Base-by-base conservation (phyloP, 2,329 filamentous ascomycete genomes). In the Mollisia scopiformis region DNA sequence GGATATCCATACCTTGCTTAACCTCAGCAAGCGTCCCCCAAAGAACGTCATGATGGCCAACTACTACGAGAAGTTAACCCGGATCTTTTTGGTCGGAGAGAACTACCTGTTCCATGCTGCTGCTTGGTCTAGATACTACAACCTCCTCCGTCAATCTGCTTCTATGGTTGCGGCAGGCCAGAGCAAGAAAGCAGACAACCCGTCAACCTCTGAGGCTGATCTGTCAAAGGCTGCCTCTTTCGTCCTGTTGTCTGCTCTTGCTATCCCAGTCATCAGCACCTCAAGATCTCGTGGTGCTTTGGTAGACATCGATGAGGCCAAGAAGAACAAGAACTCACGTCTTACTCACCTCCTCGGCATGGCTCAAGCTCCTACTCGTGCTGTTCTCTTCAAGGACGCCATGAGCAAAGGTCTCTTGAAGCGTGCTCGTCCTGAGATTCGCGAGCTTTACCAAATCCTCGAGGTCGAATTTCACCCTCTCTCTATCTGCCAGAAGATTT, bases 11-110 rank as follows among this genome's bases (percentile, higher is more conserved):
- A 98, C 93, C 55, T 87, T 99, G 58, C 88, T 99, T 69, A 98
- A 90, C 81, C 85, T 98, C 70, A 98, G 94, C 89, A 98, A 98
- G 86, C 91, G 95, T 58, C 93, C 93, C 39, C 90, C 95, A 57
- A 98, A 98, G 89, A 97, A 97, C 76, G 84, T 97, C 75, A 98
- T 99, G 95, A 99, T 99, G 95, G 95, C 95, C 80, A 99, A 98
- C 83, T 99, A 99, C 85, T 99, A 98, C 79, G 95, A 99, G 84
- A 98, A 98, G 82, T 88, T 99, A 61, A 97, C 95, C 41, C 88
- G 93, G 67, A 99, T 99, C 77, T 99, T 99, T 85, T 87, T 99
- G 65, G 95, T 98, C 68, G 96, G 94, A 77, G 95, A 98, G 81
- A 99, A 99, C 84, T 98, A 98, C 77, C 88, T 99, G 49, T 99